Percentiles rank a stretch among this genome's conserved stretches.
These are phyloP conservation scores for Myrmaecium sp. DNA, from an alignment of 2,329 filamentous ascomycete species.

Conservation along the genomic window DNA sequence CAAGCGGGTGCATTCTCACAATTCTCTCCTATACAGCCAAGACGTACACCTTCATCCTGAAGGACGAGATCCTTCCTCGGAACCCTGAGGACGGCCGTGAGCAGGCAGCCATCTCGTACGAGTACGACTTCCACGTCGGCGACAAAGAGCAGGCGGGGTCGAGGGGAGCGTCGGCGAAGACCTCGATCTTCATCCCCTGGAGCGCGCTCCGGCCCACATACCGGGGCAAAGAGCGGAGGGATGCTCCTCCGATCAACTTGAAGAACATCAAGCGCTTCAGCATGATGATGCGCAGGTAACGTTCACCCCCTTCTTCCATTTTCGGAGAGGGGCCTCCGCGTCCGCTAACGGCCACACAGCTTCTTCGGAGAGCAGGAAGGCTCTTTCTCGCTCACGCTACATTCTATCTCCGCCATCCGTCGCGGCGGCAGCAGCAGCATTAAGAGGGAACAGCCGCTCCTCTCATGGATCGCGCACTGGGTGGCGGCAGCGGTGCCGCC, in stretches of 20 bases:
- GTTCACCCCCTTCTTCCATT: conserved; percentile 7
- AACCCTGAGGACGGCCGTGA: conserved; percentile 49
- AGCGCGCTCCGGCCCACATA: conserved; percentile 53
- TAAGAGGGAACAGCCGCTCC: too few relatives aligned
- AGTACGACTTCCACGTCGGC: conserved; percentile 44
- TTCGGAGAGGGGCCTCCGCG: background rate
- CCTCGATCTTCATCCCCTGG: conserved; percentile 43
- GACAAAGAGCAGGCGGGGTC: conserved; percentile 4
- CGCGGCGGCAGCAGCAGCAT: too few relatives aligned
- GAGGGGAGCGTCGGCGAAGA: conserved; percentile 5
- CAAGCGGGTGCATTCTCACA: conserved; percentile 1
- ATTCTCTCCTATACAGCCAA: conserved; percentile 26
- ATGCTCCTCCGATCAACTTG: conserved; percentile 42
- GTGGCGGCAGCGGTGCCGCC: too few relatives aligned
- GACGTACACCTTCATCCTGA: conserved; percentile 57
- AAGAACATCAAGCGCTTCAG: conserved; percentile 47
- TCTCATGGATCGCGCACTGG: too few relatives aligned
- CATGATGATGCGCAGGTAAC: conserved; percentile 70
- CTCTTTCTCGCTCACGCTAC: conserved; percentile 41
- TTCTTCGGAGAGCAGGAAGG: conserved; percentile 63
- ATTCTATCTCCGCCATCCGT: conserved; percentile 34
- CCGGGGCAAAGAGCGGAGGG: conserved; percentile 46
- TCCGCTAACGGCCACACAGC: conserved; percentile 26
- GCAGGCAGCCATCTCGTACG: conserved; percentile 55
- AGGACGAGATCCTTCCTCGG: conserved; percentile 45